Conservation (phyloP, 2,329 filamentous ascomycete genomes). For the Hypoxylon rubiginosum region DNA sequence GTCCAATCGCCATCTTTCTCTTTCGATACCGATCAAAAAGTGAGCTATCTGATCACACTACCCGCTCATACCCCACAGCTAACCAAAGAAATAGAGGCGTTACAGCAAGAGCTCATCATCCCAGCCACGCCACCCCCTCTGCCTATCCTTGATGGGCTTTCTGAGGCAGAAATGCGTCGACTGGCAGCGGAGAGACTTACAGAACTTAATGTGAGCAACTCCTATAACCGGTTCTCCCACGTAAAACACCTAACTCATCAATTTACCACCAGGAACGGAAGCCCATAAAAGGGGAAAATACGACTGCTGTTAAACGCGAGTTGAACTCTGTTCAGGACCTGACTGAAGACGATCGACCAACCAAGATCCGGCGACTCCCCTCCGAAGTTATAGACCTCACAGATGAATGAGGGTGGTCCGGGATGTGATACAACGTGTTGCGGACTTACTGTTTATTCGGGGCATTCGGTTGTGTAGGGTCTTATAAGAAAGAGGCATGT, state of each 20-base stretch:
- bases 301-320: constrained; percentile 47
- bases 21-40: constrained; percentile 54
- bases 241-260: constrained; percentile 3
- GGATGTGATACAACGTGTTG: background rate
- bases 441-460: background rate
- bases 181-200: constrained; percentile 51
- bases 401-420: constrained; percentile 22
- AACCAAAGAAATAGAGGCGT: constrained; percentile 44
- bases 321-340: constrained; percentile 47
- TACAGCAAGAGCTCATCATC: constrained; percentile 52
- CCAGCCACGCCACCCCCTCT: constrained; percentile 45
- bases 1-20: constrained; percentile 47
- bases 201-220: constrained; percentile 47
- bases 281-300: constrained; percentile 32
- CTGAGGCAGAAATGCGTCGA: constrained; percentile 45
- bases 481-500: no score
- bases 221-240: no score
- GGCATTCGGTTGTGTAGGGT: no score
- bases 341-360: constrained; percentile 37
- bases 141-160: constrained; percentile 40
- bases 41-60: constrained; percentile 24
- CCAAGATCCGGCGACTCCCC: constrained; percentile 34
- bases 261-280: constrained; percentile 18
- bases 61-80: background rate
- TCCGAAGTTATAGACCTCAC: constrained; percentile 46